Evolutionary conservation across 306 rosid genomes (phyloP), one percentile per base, ranked within the genome.

Genomic region (Ziziphus jujuba): DNA sequence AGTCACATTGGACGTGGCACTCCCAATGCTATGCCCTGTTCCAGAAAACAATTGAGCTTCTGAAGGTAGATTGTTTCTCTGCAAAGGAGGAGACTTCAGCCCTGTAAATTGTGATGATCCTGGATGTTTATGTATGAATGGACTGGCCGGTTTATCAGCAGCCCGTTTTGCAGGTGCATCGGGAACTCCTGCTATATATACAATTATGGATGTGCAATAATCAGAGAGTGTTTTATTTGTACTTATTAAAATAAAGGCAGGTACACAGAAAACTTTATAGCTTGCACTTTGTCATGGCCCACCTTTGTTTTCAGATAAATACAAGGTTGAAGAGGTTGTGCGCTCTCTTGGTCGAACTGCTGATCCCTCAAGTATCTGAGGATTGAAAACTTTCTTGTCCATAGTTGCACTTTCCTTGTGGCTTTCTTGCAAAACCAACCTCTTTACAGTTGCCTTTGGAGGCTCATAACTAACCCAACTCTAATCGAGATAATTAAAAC

Each of bases 391-490:
- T 73, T 77, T 78, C 77, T 80, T 76, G 61, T 72, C 71, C 55
- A 48, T 63, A 7, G 84, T 70, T 25, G 61, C 53, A 47, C 72
- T 81, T 11, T 78, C 77, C 79, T 82, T 83, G 51, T 65, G 82
- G 59, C 63, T 76, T 68, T 90, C 93, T 82, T 82, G 85, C 85
- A 86, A 79, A 72, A 84, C 69, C 81, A 74, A 73, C 81, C 98
- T 83, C 73, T 87, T 84, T 36, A 90, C 85, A 53, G 77, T 90
- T 34, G 96, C 82, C 82, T 84, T 89, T 66, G 96, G 85, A 71
- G 98, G 97, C 59, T 92, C 88, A 69, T 82, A 83, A 64, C 74
- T 74, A 61, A 88, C 87, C 97, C 87, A 85, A 77, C 87, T 84
- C 98, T 85, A 82, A 80, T 50, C 72, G 22, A 63, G 72, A 64